Percentiles rank a stretch among this genome's conserved stretches.
Conservation (phyloP, 1,284 basidiomycete genomes). For the Abortiporus biennis region DNA sequence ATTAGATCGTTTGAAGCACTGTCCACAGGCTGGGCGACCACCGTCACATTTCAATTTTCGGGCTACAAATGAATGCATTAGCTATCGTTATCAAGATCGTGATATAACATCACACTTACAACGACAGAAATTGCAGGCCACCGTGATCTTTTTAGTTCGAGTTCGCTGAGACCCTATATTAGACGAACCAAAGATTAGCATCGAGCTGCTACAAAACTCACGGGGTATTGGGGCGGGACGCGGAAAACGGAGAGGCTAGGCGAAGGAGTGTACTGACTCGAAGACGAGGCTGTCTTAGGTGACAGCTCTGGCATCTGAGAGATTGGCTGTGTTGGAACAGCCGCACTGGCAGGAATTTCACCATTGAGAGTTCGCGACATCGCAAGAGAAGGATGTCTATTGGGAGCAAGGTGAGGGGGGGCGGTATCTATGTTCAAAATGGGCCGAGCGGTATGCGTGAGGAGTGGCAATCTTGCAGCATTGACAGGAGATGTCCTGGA, state of each 20-base stretch:
- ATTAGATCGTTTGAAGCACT: conserved; percentile 70
- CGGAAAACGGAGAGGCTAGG: conserved; percentile 7
- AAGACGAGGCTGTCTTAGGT: conserved; percentile 23
- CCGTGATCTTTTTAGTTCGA: conserved; percentile 74
- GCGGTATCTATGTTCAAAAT: conserved; percentile 69
- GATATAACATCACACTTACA: too few species aligned
- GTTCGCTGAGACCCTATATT: conserved; percentile 37
- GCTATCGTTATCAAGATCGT: too few species aligned
- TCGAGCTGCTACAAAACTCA: not conserved
- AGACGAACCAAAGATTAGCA: not conserved
- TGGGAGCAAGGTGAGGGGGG: conserved; percentile 35
- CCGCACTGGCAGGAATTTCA: not conserved
- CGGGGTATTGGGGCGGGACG: not conserved
- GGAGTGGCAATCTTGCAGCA: conserved; percentile 26
- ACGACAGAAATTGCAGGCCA: conserved; percentile 81
- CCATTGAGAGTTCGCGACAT: conserved; percentile 13
- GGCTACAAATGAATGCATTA: too few species aligned
- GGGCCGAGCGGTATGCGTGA: conserved; percentile 50
- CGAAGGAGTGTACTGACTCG: conserved; percentile 22
- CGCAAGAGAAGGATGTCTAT: conserved; percentile 20
- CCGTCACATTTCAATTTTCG: conserved; percentile 83
- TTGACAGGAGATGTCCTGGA: conserved; percentile 23
- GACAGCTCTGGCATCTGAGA: conserved; percentile 19
- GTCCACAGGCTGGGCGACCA: conserved; percentile 69
- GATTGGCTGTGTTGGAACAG: not conserved